Conservation (phyloP, 305 asterid genomes). For the Solanum hybrid region DNA sequence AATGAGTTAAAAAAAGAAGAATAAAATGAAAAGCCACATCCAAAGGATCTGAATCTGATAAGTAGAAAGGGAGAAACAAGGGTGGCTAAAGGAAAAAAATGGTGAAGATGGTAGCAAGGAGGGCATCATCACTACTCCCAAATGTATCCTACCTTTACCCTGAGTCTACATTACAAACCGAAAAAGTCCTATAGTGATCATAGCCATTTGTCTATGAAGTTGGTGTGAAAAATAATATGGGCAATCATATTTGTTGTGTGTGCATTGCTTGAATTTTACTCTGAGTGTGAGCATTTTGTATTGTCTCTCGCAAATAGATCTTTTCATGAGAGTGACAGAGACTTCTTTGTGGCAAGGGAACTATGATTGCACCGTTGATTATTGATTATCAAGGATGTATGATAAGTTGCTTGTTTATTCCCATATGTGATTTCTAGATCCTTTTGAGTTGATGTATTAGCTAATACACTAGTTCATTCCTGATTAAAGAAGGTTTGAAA, state of each 20-base stretch:
- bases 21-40: background rate
- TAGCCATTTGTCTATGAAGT: background rate
- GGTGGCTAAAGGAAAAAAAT: background rate
- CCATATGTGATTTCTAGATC: background rate
- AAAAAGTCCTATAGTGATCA: background rate
- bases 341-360: background rate
- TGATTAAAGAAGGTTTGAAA: background rate
- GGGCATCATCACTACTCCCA: background rate
- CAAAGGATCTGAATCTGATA: background rate
- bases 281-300: background rate
- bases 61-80: background rate
- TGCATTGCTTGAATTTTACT: background rate
- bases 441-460: background rate
- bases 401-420: background rate
- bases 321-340: background rate
- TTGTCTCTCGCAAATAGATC: background rate
- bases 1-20: background rate
- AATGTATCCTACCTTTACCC: background rate
- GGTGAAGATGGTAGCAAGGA: background rate
- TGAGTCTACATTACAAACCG: background rate
- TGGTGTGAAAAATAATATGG: background rate
- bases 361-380: background rate
- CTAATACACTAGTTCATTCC: background rate
- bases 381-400: background rate
- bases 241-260: background rate